Percentiles rank a stretch among this genome's conserved stretches.
phyloP scores from a whole-genome alignment of 805 yeast genomes.

The Ogataea henricii region DNA sequence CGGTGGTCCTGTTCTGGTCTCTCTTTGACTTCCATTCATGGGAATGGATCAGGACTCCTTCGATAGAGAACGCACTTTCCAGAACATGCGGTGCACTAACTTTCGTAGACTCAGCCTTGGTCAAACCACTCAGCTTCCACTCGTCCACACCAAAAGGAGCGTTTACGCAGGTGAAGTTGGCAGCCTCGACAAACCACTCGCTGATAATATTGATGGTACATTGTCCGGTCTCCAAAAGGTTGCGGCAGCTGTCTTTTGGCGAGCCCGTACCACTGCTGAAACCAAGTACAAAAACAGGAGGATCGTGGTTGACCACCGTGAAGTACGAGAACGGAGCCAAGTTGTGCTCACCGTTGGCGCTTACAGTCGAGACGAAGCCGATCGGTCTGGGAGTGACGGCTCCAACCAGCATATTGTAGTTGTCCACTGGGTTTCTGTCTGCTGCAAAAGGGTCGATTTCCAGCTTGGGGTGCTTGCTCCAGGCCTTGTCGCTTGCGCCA shows the following conservation, averaged over 20 bases:
- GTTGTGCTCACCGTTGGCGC: conserved; percentile 44
- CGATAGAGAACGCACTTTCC: conserved; percentile 60
- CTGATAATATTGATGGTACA: conserved; percentile 55
- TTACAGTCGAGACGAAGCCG: conserved; percentile 53
- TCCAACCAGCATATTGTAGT: conserved; percentile 51
- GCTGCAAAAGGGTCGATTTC: conserved; percentile 48
- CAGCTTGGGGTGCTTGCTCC: conserved; percentile 47
- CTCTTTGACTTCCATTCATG: conserved; percentile 46
- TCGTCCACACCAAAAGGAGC: conserved; percentile 53
- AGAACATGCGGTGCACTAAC: conserved; percentile 59
- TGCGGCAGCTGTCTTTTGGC: conserved; percentile 50
- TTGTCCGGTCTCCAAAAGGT: conserved; percentile 51
- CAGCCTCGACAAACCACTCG: conserved; percentile 67
- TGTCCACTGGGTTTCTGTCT: conserved; percentile 40
- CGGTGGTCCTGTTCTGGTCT: conserved; percentile 36
- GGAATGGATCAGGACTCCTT: conserved; percentile 46
- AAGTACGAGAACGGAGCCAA: conserved; percentile 64
- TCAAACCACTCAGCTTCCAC: conserved; percentile 56
- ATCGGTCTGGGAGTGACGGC: conserved; percentile 61
- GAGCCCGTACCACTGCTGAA: conserved; percentile 38
- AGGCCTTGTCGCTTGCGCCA: conserved; percentile 45
- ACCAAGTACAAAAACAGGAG: conserved; percentile 57
- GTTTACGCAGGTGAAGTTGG: conserved; percentile 49
- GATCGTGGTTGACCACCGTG: conserved; percentile 49
- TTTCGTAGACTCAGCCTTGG: conserved; percentile 41